Evolutionary conservation across 1,139 yeast genomes (phyloP).

Genomic region (Hemisphaericaspora lyxosophila): DNA sequence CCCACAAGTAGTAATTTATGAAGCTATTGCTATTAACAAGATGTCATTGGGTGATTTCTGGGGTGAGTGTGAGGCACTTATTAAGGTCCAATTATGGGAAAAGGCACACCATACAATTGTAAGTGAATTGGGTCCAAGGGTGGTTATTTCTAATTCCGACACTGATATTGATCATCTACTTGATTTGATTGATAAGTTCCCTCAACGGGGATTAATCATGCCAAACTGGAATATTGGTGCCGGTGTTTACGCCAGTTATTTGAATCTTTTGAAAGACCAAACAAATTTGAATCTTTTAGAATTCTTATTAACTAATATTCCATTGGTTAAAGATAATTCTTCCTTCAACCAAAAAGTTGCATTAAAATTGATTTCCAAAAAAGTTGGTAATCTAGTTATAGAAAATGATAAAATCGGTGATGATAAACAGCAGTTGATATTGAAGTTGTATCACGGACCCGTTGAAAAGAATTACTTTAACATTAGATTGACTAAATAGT

Average conservation of each 20-base stretch:
- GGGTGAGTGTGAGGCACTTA: slow-evolving; percentile 60
- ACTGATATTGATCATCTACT: slow-evolving; percentile 34
- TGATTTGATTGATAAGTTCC: slow-evolving; percentile 46
- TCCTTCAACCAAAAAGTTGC: slow-evolving; percentile 45
- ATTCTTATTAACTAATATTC: slow-evolving; percentile 45
- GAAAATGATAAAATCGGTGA: slow-evolving; percentile 17
- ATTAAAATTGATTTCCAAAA: slow-evolving; percentile 49
- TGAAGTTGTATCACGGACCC: slow-evolving; percentile 45
- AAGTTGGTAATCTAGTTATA: slow-evolving; percentile 43
- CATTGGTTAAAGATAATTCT: slow-evolving; percentile 30
- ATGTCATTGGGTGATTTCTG: slow-evolving; percentile 42
- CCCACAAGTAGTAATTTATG: slow-evolving; percentile 48
- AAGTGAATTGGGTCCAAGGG: slow-evolving; percentile 64
- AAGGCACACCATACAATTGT: slow-evolving; percentile 65
- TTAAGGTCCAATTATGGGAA: slow-evolving; percentile 59
- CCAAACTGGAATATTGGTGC: slow-evolving; percentile 64
- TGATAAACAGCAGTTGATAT: slow-evolving; percentile 24
- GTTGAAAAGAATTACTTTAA: slow-evolving; percentile 45
- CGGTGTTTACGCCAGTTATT: slow-evolving; percentile 53
- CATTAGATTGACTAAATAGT: slow-evolving; percentile 11
- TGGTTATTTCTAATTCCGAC: slow-evolving; percentile 49
- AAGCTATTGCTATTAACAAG: slow-evolving; percentile 49
- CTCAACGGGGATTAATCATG: slow-evolving; percentile 40
- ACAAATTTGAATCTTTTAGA: slow-evolving; percentile 18
- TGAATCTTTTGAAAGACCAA: slow-evolving; percentile 24